Evolutionary conservation across 352 stramenopile species (phyloP).

Genomic region (Phytophthora megakarya): DNA sequence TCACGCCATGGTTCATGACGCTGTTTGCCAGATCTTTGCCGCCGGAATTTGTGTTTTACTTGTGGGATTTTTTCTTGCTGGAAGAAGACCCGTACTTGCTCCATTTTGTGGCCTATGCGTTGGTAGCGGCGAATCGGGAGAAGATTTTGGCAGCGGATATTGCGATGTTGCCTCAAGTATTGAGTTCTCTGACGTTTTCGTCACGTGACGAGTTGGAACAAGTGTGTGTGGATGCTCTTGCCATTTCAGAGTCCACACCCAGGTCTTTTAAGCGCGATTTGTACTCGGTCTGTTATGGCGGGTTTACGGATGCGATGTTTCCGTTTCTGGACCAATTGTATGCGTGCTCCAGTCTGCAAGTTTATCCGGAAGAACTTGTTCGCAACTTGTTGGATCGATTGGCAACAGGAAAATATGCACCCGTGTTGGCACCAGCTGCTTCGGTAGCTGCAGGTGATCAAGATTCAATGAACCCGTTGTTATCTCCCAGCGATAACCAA

Average conservation of each 20-base stretch:
- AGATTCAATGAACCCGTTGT: slow-evolving; percentile 41
- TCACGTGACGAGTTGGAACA: slow-evolving; percentile 59
- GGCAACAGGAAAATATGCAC: slow-evolving; percentile 20
- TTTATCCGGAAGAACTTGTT: slow-evolving; percentile 86
- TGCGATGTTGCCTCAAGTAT: slow-evolving; percentile 79
- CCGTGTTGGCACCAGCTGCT: slow-evolving; percentile 10
- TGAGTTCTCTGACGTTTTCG: slow-evolving; percentile 75
- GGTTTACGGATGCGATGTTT: slow-evolving; percentile 65
- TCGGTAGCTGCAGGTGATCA: neutral
- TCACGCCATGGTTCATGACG: slow-evolving; percentile 95
- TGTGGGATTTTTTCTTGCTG: slow-evolving; percentile 93
- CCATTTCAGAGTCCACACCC: slow-evolving; percentile 69
- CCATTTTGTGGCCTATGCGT: slow-evolving; percentile 89
- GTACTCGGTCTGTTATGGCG: slow-evolving; percentile 83
- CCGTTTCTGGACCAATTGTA: slow-evolving; percentile 78
- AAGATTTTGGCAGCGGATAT: slow-evolving; percentile 71
- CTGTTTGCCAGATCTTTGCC: slow-evolving; percentile 88
- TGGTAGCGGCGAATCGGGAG: slow-evolving; percentile 66
- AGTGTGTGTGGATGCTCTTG: slow-evolving; percentile 56
- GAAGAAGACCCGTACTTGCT: slow-evolving; percentile 88
- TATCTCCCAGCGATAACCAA: slow-evolving; percentile 26
- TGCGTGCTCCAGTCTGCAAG: slow-evolving; percentile 73
- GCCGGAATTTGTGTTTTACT: slow-evolving; percentile 71
- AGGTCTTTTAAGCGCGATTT: slow-evolving; percentile 82
- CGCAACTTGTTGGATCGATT: slow-evolving; percentile 74